Base-by-base conservation (phyloP, 257 asterid genomes). In the Verbena officinalis region DNA sequence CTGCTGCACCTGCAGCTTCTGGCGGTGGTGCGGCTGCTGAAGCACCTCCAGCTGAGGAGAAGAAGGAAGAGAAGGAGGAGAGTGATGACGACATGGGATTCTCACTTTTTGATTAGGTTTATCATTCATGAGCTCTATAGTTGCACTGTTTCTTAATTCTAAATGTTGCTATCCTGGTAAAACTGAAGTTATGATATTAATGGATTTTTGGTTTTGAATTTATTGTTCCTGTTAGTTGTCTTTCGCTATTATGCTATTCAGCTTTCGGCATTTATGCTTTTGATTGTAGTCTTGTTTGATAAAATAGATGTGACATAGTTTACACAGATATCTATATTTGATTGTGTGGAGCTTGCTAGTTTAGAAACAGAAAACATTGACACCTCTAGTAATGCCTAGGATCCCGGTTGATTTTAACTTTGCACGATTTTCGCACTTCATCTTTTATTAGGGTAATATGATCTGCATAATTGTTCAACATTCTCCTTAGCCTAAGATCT, bases 51-150 rank as follows among this genome's bases (percentile, higher is more conserved):
- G 83, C 83, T 0, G 95, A 78, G 78, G 87, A 84, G 79, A 78
- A 79, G 78, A 80, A 80, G 69, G 88, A 87, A 74, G 87, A 80
- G 77, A 79, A 84, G 67, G 93, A 83, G 70, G 97, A 79, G 75
- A 85, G 89, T 24, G 97, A 90, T 0, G 95, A 85, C 0, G 97
- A 87, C 31, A 56, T 83, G 78, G 91, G 91, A 39, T 80, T 89
- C 77, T 77, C 85, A 8, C 97, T 90, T 27, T 90, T 87, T 6
- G 93, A 84, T 44, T 76, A 79, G 71, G 59, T 27, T 65, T 30
- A 55, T 34, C 22, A 33, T 59, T 52, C 49, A 27, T 30, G 8
- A 7, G 1, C 46, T 50, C 15, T 62, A 55, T 49, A 57, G 51
- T 45, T 31, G 7, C 53, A 49, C 70, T 73, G 63, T 62, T 56